Percentiles rank a stretch among this genome's conserved stretches.
Conservation (phyloP, 352 stramenopile species). For the Plasmopara muralis region DNA sequence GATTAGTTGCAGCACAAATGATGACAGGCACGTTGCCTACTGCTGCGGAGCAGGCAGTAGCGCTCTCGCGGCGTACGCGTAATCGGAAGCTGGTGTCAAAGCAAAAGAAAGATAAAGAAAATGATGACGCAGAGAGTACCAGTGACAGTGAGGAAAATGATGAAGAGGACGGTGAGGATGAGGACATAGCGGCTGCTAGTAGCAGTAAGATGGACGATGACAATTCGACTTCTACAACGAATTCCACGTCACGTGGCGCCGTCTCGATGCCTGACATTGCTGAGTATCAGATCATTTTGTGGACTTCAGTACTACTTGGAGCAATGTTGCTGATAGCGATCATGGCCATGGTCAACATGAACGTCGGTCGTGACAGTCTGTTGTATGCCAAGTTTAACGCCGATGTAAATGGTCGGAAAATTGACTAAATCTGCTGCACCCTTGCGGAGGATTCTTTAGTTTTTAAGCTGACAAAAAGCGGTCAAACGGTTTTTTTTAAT, state of each 20-base stretch:
- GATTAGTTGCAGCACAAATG: conserved; percentile 29
- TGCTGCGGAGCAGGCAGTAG: conserved; percentile 16
- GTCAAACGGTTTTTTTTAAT: too few species aligned
- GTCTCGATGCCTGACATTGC: conserved; percentile 57
- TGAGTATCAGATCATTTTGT: conserved; percentile 79
- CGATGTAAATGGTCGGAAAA: conserved; percentile 44
- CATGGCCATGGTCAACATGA: conserved; percentile 64
- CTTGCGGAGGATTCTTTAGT: too few species aligned
- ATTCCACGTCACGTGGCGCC: conserved; percentile 21
- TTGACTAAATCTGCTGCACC: conserved; percentile 23
- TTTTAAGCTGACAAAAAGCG: too few species aligned
- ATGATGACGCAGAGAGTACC: conserved; percentile 15
- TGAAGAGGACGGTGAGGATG: conserved; percentile 15
- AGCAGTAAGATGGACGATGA: conserved; percentile 19
- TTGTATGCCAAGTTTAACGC: conserved; percentile 84
- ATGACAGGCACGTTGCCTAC: conserved; percentile 21
- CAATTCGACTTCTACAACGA: conserved; percentile 19
- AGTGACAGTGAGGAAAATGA: conserved; percentile 10
- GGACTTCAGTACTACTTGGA: conserved; percentile 62
- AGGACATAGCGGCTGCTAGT: conserved; percentile 10
- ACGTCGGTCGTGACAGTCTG: conserved; percentile 65
- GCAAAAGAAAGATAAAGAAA: conserved; percentile 7
- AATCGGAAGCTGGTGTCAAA: conserved; percentile 23
- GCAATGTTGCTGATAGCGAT: conserved; percentile 43
- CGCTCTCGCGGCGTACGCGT: conserved; percentile 21